These are phyloP conservation scores for Aspergillus unguis DNA, from an alignment of 2,329 filamentous ascomycete genomes.

Conservation along the genomic window DNA sequence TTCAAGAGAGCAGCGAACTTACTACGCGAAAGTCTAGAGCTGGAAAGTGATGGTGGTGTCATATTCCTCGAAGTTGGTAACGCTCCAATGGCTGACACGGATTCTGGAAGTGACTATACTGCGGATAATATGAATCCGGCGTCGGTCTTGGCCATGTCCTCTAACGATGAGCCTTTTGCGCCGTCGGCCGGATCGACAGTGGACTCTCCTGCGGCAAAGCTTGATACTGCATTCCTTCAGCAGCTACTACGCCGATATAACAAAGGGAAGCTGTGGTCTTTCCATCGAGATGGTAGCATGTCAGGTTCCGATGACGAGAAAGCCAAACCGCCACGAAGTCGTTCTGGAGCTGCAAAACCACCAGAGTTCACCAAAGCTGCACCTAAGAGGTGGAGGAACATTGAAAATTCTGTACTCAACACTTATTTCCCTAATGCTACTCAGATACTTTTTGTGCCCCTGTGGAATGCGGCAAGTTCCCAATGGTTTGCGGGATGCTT, in stretches of 20 bases:
- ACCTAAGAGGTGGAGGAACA: slow-evolving; percentile 29
- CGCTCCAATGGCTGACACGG: slow-evolving; percentile 25
- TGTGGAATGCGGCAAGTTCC: slow-evolving; percentile 50
- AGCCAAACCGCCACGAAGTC: slow-evolving; percentile 14
- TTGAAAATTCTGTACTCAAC: slow-evolving; percentile 40
- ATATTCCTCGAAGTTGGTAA: slow-evolving; percentile 35
- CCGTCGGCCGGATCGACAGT: slow-evolving; percentile 28
- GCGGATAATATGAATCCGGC: slow-evolving; percentile 27
- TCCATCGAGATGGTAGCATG: slow-evolving; percentile 43
- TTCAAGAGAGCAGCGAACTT: slow-evolving; percentile 50
- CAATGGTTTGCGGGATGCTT: slow-evolving; percentile 48
- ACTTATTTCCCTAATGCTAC: slow-evolving; percentile 47
- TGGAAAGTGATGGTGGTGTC: slow-evolving; percentile 48
- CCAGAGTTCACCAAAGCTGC: slow-evolving; percentile 20
- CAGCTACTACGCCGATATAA: slow-evolving; percentile 45
- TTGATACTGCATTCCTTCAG: slow-evolving; percentile 33
- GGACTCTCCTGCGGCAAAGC: slow-evolving; percentile 28
- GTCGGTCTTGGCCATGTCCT: slow-evolving; percentile 35
- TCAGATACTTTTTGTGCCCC: slow-evolving; percentile 50
- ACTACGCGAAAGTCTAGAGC: slow-evolving; percentile 47
- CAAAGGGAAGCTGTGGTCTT: slow-evolving; percentile 49
- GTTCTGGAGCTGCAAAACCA: slow-evolving; percentile 11
- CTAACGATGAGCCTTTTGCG: slow-evolving; percentile 35
- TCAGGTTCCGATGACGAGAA: slow-evolving; percentile 47
- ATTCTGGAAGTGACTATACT: slow-evolving; percentile 30